phyloP scores from a whole-genome alignment of 1,284 basidiomycete species.

The Ustilago bromivora region DNA sequence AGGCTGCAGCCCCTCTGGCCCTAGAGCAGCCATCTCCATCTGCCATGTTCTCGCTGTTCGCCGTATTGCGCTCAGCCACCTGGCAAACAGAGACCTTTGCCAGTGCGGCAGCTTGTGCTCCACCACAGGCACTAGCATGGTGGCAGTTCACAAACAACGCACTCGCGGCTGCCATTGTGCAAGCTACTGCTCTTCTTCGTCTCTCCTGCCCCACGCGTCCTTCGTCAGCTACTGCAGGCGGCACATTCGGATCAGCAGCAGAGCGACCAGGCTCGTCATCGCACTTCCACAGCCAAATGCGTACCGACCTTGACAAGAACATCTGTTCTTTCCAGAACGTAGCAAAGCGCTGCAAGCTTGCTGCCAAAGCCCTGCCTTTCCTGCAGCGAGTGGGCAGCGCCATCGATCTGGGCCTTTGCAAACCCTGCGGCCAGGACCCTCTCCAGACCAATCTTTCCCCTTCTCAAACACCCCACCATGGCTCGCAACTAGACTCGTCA shows the following conservation, averaged over 20 bases:
- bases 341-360: constrained; percentile 39
- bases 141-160: constrained; percentile 42
- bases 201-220: constrained; percentile 11
- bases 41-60: constrained; percentile 27
- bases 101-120: constrained; percentile 23
- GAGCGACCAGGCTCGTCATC: constrained; percentile 1
- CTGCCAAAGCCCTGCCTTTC: constrained; percentile 34
- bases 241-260: neutral
- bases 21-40: constrained; percentile 12
- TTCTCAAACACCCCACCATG: neutral
- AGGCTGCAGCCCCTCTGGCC: neutral
- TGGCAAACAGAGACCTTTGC: constrained; percentile 36
- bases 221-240: neutral
- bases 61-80: constrained; percentile 33
- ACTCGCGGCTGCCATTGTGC: constrained; percentile 43
- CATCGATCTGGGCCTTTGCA: constrained; percentile 31
- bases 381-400: constrained; percentile 31
- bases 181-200: constrained; percentile 30
- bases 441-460: constrained; percentile 8
- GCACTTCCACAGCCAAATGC: constrained; percentile 26
- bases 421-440: constrained; percentile 1
- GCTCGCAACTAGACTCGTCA: neutral
- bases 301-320: constrained; percentile 35
- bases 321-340: constrained; percentile 36
- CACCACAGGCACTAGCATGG: constrained; percentile 31